These are phyloP conservation scores for Xylariaceae sp. DNA, from an alignment of 2,329 filamentous ascomycete genomes.

Conservation along the genomic window DNA sequence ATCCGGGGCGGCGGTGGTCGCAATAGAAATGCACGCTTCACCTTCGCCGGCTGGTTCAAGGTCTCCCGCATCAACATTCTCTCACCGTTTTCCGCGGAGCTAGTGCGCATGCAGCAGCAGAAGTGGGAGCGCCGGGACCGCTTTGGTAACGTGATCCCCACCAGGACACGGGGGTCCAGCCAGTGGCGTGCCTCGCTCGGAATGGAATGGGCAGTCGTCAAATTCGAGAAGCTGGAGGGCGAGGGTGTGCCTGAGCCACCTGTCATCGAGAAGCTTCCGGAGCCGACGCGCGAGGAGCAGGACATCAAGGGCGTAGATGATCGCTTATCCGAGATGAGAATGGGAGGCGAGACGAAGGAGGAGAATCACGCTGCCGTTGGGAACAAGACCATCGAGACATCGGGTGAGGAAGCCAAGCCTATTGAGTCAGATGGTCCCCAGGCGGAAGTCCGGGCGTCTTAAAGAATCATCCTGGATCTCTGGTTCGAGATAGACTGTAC, in stretches of 20 bases:
- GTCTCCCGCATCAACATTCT: constrained; percentile 19
- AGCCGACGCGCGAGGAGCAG: not conserved
- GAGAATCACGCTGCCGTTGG: too few relatives aligned
- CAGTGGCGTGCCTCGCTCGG: constrained; percentile 12
- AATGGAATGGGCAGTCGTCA: constrained; percentile 22
- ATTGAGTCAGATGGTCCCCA: too few relatives aligned
- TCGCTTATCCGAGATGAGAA: constrained; percentile 14
- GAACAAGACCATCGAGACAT: too few relatives aligned
- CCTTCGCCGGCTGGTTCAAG: constrained; percentile 23
- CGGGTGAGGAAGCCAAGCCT: too few relatives aligned
- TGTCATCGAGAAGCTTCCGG: constrained; percentile 15
- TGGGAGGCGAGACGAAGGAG: constrained; percentile 1
- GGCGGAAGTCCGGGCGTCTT: too few relatives aligned
- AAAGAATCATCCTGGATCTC: too few relatives aligned
- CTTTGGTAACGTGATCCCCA: constrained; percentile 9
- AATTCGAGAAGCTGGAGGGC: constrained; percentile 16
- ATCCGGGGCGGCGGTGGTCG: not conserved
- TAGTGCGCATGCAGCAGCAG: constrained; percentile 21
- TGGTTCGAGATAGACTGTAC: too few relatives aligned
- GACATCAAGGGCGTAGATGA: constrained; percentile 9
- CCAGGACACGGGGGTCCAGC: constrained; percentile 1
- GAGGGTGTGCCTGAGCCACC: constrained; percentile 12
- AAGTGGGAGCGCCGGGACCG: constrained; percentile 23
- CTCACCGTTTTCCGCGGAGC: constrained; percentile 19
- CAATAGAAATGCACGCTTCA: constrained; percentile 8